These are phyloP conservation scores for Echium plantagineum DNA, from an alignment of 257 asterid genomes.

Conservation along the genomic window DNA sequence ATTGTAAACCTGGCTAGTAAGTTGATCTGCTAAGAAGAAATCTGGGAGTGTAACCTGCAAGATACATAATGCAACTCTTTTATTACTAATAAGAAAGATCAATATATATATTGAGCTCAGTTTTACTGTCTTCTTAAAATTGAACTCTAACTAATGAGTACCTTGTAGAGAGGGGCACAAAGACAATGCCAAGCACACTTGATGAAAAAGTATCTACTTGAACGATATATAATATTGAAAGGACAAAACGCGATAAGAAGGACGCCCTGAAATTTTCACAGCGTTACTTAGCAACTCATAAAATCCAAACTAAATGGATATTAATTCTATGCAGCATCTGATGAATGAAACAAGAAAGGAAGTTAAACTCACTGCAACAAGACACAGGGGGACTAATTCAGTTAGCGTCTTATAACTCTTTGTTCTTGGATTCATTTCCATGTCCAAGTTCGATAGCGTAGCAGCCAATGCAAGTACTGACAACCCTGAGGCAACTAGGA, in stretches of 20 bases:
- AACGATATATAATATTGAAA: constrained; percentile 55
- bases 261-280: constrained; percentile 28
- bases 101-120: too few species aligned
- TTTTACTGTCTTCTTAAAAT: background rate
- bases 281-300: background rate
- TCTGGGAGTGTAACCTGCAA: too few species aligned
- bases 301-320: background rate
- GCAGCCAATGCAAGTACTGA: constrained; percentile 44
- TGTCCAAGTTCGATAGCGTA: too few species aligned
- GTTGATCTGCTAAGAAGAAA: constrained; percentile 81
- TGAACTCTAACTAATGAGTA: constrained; percentile 6
- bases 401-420: too few species aligned
- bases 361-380: too few species aligned
- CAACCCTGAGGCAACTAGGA: constrained; percentile 70
- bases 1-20: constrained; percentile 70
- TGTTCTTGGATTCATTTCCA: too few species aligned
- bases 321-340: background rate
- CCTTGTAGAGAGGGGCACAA: constrained; percentile 83
- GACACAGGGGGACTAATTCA: too few species aligned
- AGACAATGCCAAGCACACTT: constrained; percentile 52
- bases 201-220: constrained; percentile 63
- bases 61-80: background rate
- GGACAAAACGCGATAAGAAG: constrained; percentile 49
- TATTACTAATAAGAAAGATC: too few species aligned
- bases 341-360: constrained; percentile 7